Base-by-base conservation (phyloP, 768 basidiomycete genomes). In the Serendipita sp. region DNA sequence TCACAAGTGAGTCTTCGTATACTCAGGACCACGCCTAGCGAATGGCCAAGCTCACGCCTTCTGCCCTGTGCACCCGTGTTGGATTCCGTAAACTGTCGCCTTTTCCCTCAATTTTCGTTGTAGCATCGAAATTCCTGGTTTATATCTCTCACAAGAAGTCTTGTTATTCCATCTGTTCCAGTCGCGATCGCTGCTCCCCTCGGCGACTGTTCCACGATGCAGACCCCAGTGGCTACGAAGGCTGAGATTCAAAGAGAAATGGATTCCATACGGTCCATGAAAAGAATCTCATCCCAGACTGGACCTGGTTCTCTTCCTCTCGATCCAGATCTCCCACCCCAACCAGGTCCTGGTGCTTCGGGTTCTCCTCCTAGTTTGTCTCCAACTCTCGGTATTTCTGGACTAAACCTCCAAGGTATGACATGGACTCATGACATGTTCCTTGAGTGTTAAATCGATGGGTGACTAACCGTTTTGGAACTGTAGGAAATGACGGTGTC, bases 281-380 rank as follows among this genome's bases (percentile, higher is more conserved):
- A 81, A 64, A 80, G 93, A 61, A 84, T 91, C 67, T 96, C 92
- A 1, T 81, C 85, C 0, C 79, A 81, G 64, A 77, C 79, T 33
- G 82, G 83, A 9, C 91, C 89, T 64, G 90, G 89, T 42, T 84
- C 86, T 24, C 82, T 92, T 69, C 78, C 87, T 64, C 79, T 94
- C 62, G 93, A 96, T 74, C 92, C 92, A 67, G 93, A 96, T 81
- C 81, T 95, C 53, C 93, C 93, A 43, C 84, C 81, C 68, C 78
- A 82, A 66, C 77, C 83, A 1, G 78, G 86, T 0, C 78, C 84
- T 20, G 71, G 79, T 82, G 24, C 81, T 85, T 33, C 81, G 81
- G 26, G 65, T 77, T 4, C 61, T 69, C 26, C 67, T 72, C 13
- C 72, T 71, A 56, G 64, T 26, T 38, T 33, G 22, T 58, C 53